These are phyloP conservation scores for Arthrinium phaeospermum DNA, from an alignment of 2,329 filamentous ascomycete species.

Conservation along the genomic window DNA sequence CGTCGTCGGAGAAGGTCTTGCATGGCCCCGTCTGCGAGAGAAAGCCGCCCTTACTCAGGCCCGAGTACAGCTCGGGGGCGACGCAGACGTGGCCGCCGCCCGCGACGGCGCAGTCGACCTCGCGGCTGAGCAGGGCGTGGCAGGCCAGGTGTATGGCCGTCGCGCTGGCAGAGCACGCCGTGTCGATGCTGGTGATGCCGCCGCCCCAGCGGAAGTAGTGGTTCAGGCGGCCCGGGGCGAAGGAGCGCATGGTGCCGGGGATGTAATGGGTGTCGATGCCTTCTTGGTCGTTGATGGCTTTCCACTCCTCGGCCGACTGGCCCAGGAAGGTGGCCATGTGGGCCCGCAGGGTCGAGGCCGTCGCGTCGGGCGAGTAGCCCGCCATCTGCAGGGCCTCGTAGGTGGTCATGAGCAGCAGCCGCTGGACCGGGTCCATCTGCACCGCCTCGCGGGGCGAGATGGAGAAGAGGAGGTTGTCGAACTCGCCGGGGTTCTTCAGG, in stretches of 20 bases:
- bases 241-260: slow-evolving; percentile 37
- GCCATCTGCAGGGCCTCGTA: slow-evolving; percentile 34
- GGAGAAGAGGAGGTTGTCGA: slow-evolving; percentile 31
- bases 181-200: slow-evolving; percentile 35
- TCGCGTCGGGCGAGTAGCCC: slow-evolving; percentile 30
- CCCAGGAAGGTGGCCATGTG: slow-evolving; percentile 45
- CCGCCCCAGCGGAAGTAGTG: slow-evolving; percentile 41
- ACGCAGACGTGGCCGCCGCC: slow-evolving; percentile 22
- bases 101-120: slow-evolving; percentile 47
- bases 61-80: slow-evolving; percentile 54
- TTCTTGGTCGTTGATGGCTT: slow-evolving; percentile 36
- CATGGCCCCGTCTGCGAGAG: slow-evolving; percentile 30
- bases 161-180: slow-evolving; percentile 42
- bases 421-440: slow-evolving; percentile 28
- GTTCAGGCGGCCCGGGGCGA: slow-evolving; percentile 33
- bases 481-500: slow-evolving; percentile 33
- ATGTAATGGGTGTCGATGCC: slow-evolving; percentile 49
- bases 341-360: slow-evolving; percentile 22
- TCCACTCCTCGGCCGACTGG: slow-evolving; percentile 41
- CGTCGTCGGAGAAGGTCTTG: slow-evolving; percentile 43
- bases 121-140: slow-evolving; percentile 32
- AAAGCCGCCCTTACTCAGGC: slow-evolving; percentile 64
- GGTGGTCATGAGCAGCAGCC: slow-evolving; percentile 29
- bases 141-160: slow-evolving; percentile 44
- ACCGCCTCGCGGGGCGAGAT: slow-evolving; percentile 30